Evolutionary conservation across 441 rosid genomes (phyloP), one percentile per base, ranked within the genome.

Genomic region (Pelargonium citronellum): DNA sequence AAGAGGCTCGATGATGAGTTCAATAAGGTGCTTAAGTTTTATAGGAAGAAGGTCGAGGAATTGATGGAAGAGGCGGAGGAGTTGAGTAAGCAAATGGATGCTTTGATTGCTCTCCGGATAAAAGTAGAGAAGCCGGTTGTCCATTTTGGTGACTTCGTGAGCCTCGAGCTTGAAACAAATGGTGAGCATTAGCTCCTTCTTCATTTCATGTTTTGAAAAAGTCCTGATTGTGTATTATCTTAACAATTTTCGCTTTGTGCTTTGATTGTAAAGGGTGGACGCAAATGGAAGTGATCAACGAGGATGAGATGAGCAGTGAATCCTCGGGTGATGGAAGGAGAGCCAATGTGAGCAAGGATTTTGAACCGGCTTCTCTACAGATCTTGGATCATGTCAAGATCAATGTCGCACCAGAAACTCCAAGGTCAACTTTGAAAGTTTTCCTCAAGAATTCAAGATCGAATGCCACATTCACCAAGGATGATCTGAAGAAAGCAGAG

Each of bases 31-130:
- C 61, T 85, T 60, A 76, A 62, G 8, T 90, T 90, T 55, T 90
- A 89, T 30, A 82, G 75, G 77, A 71, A 70, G 24, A 86, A 88
- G 20, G 85, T 89, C 30, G 76, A 81, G 61, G 82, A 79, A 72
- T 84, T 81, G 5, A 63, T 85, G 81, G 77, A 27, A 0, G 96
- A 90, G 74, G 98, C 91, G 0, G 89, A 85, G 61, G 87, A 82
- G 72, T 75, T 92, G 80, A 88, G 84, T 30, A 86, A 81, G 55
- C 96, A 92, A 74, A 83, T 92, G 87, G 76, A 90, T 78, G 91
- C 88, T 68, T 75, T 92, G 79, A 90, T 92, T 67, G 91, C 95
- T 65, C 81, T 92, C 8, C 69, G 98, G 75, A 76, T 92, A 43
- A 90, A 81, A 51, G 87, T 90, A 44, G 89, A 92, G 49, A 71